These are phyloP conservation scores for Tricholoma matsutake DNA, from an alignment of 768 basidiomycete genomes.

Conservation along the genomic window DNA sequence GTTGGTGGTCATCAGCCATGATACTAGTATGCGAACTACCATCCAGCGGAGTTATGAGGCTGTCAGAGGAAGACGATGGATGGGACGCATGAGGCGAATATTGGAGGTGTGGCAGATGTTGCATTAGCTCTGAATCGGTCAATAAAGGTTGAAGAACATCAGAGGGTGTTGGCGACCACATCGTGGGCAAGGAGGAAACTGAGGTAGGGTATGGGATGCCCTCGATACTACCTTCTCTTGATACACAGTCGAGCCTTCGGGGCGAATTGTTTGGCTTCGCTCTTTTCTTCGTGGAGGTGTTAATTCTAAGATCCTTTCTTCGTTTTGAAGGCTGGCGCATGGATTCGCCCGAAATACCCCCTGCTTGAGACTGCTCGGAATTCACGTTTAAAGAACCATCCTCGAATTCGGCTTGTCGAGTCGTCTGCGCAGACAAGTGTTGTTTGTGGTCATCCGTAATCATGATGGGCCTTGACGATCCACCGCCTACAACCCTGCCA, in stretches of 20 bases:
- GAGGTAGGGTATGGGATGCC: slow-evolving; percentile 47
- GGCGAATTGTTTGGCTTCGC: slow-evolving; percentile 67
- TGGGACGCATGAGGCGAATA: slow-evolving; percentile 41
- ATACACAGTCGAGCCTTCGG: slow-evolving; percentile 40
- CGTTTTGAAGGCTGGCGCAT: slow-evolving; percentile 46
- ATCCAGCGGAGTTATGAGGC: slow-evolving; percentile 41
- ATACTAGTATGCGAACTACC: slow-evolving; percentile 33
- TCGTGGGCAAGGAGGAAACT: slow-evolving; percentile 40
- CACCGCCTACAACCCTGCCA: slow-evolving; percentile 79
- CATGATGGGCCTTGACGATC: slow-evolving; percentile 88
- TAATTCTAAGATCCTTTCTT: slow-evolving; percentile 36
- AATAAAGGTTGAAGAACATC: slow-evolving; percentile 29
- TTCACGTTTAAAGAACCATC: slow-evolving; percentile 35
- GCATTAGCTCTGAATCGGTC: slow-evolving; percentile 25
- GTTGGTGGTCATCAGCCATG: slow-evolving; percentile 32
- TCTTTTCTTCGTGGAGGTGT: slow-evolving; percentile 46
- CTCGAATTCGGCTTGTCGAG: slow-evolving; percentile 30
- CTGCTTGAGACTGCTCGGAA: slow-evolving; percentile 49
- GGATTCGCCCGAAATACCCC: slow-evolving; percentile 23
- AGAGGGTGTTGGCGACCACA: slow-evolving; percentile 45
- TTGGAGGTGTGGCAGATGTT: slow-evolving; percentile 33
- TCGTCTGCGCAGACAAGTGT: slow-evolving; percentile 22
- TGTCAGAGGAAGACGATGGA: slow-evolving; percentile 44
- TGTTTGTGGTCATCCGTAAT: slow-evolving; percentile 98
- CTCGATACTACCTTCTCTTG: slow-evolving; percentile 54